Percentiles rank a stretch among this genome's conserved stretches.
Conservation (phyloP, 352 stramenopile species). For the Pythium sukuiense region DNA sequence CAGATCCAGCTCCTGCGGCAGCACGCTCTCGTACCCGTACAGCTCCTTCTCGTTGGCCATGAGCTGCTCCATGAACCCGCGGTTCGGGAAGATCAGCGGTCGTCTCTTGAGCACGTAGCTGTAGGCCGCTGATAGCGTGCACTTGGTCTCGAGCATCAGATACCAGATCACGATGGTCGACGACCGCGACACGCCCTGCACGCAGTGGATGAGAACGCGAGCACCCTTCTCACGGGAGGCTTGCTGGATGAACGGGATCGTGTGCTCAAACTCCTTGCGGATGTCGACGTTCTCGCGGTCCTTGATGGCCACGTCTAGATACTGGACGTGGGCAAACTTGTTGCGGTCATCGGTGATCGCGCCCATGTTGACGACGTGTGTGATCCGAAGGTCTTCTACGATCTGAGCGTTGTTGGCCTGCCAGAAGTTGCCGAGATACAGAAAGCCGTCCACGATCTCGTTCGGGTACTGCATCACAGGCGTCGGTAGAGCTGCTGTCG, state of each 20-base stretch:
- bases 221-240: constrained; percentile 27
- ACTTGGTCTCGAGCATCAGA: constrained; percentile 72
- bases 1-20: constrained; percentile 60
- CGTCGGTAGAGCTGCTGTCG: constrained; percentile 1
- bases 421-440: constrained; percentile 82
- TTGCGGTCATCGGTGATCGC: constrained; percentile 60
- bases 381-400: constrained; percentile 58
- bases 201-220: constrained; percentile 79
- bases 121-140: constrained; percentile 75
- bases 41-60: constrained; percentile 64
- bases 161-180: constrained; percentile 81
- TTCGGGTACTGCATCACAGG: constrained; percentile 58
- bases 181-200: constrained; percentile 79
- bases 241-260: constrained; percentile 56
- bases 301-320: constrained; percentile 63
- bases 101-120: constrained; percentile 76
- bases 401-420: constrained; percentile 66
- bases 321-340: constrained; percentile 52
- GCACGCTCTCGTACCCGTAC: constrained; percentile 70
- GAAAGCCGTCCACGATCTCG: constrained; percentile 71
- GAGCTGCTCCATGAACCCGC: constrained; percentile 77
- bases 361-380: constrained; percentile 74
- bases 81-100: constrained; percentile 78
- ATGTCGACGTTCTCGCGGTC: constrained; percentile 69
- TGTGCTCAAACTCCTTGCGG: constrained; percentile 44